Percentiles rank a stretch among this genome's conserved stretches.
phyloP scores from a whole-genome alignment of 495 filamentous ascomycete genomes.

The Podospora australis region DNA sequence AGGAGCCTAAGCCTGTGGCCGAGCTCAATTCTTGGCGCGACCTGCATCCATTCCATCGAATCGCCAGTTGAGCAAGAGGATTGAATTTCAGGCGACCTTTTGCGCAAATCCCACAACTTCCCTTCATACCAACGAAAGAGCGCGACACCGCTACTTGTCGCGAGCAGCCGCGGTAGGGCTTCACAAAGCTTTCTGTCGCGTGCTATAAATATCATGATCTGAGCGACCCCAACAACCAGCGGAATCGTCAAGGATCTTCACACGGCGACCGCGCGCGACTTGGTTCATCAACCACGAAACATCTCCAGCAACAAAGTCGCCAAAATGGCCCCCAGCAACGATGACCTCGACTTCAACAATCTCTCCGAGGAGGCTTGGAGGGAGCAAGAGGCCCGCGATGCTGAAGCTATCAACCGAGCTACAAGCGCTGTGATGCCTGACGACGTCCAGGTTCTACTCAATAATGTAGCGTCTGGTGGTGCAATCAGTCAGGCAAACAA shows the following conservation, averaged over 20 bases:
- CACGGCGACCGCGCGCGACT: constrained; percentile 8
- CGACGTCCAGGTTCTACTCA: constrained; percentile 11
- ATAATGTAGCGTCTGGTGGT: constrained; percentile 20
- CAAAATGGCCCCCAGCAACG: constrained; percentile 20
- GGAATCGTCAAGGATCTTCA: constrained; percentile 19
- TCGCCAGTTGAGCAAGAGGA: too few species aligned
- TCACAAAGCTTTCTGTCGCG: too few species aligned
- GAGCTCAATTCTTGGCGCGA: too few species aligned
- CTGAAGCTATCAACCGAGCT: constrained; percentile 16
- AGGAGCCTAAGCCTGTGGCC: too few species aligned
- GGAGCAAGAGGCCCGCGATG: constrained; percentile 22
- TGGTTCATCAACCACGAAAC: constrained; percentile 7
- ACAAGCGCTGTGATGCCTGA: constrained; percentile 10
- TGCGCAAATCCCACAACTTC: too few species aligned
- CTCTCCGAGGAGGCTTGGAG: constrained; percentile 24
- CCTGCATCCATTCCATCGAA: too few species aligned
- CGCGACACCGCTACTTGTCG: too few species aligned
- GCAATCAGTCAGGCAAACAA: constrained; percentile 32
- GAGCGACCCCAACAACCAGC: constrained; percentile 5
- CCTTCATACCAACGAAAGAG: too few species aligned
- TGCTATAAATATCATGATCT: constrained; percentile 23
- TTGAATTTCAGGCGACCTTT: too few species aligned
- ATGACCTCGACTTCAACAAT: constrained; percentile 13
- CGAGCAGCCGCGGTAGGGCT: too few species aligned
- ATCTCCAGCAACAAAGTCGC: constrained; percentile 1